Conservation (phyloP, 768 basidiomycete genomes). For the Termitomyces sp. region DNA sequence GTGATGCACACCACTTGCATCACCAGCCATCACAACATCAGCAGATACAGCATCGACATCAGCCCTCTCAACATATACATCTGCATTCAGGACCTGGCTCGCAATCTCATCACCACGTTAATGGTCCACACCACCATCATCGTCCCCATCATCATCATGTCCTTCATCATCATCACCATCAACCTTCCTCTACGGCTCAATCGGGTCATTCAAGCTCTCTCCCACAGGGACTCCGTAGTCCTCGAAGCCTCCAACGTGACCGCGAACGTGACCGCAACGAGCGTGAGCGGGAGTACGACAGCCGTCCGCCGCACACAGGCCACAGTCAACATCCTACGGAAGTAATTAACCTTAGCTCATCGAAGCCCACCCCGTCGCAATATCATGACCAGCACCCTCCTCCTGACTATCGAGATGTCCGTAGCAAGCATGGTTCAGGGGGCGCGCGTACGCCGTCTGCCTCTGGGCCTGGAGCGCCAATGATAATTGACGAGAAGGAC, state of each 20-base stretch:
- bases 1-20: slow-evolving; percentile 28
- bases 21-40: slow-evolving; percentile 27
- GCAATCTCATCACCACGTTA: slow-evolving; percentile 29
- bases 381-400: slow-evolving; percentile 25
- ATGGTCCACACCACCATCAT: slow-evolving; percentile 42
- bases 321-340: slow-evolving; percentile 43
- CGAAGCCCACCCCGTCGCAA: slow-evolving; percentile 24
- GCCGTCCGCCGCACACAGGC: slow-evolving; percentile 28
- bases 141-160: slow-evolving; percentile 51
- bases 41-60: slow-evolving; percentile 30
- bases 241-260: slow-evolving; percentile 17
- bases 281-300: slow-evolving; percentile 26
- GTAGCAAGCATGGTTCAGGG: slow-evolving; percentile 24
- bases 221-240: slow-evolving; percentile 16
- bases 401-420: slow-evolving; percentile 24
- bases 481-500: slow-evolving; percentile 43
- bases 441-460: slow-evolving; percentile 12
- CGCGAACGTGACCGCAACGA: slow-evolving; percentile 22
- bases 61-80: slow-evolving; percentile 25
- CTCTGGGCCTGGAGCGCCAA: slow-evolving; percentile 15
- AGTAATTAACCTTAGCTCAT: slow-evolving; percentile 43
- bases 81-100: slow-evolving; percentile 21
- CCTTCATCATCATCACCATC: slow-evolving; percentile 36
- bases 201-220: slow-evolving; percentile 27
- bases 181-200: slow-evolving; percentile 12